These are phyloP conservation scores for Starmerella khaoyaiensis DNA, from an alignment of 805 yeast genomes.

Conservation along the genomic window DNA sequence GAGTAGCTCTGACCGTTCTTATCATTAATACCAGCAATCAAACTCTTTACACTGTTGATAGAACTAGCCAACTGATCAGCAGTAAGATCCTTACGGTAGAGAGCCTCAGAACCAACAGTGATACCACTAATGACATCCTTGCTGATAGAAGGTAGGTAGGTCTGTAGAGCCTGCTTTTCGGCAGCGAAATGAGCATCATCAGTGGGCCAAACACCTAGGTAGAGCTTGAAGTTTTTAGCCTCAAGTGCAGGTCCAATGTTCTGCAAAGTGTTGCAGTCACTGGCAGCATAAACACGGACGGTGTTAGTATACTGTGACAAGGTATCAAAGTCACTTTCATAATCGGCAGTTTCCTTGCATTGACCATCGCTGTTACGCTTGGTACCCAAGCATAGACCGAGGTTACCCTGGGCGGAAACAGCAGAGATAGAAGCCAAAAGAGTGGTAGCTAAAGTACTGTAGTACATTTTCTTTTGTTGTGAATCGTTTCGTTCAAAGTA, in stretches of 20 bases:
- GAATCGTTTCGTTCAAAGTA: neutral
- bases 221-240: constrained; percentile 56
- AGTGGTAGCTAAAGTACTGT: constrained; percentile 37
- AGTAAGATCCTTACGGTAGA: constrained; percentile 78
- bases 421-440: constrained; percentile 35
- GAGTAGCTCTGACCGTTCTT: constrained; percentile 68
- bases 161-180: constrained; percentile 59
- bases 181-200: constrained; percentile 63
- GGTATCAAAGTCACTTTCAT: constrained; percentile 48
- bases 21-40: constrained; percentile 52
- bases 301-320: constrained; percentile 47
- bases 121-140: constrained; percentile 53
- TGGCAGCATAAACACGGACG: constrained; percentile 78
- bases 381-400: constrained; percentile 83
- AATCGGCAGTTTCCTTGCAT: constrained; percentile 66
- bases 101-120: constrained; percentile 90
- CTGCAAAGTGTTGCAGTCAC: constrained; percentile 86
- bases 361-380: constrained; percentile 50
- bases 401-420: constrained; percentile 45
- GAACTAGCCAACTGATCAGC: constrained; percentile 58
- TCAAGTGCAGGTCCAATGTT: constrained; percentile 79
- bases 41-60: constrained; percentile 49
- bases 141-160: constrained; percentile 58
- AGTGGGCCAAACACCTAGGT: constrained; percentile 89
- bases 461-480: constrained; percentile 24